Evolutionary conservation across 2,329 filamentous ascomycete genomes (phyloP).

Genomic region (Xylariaceae sp.): DNA sequence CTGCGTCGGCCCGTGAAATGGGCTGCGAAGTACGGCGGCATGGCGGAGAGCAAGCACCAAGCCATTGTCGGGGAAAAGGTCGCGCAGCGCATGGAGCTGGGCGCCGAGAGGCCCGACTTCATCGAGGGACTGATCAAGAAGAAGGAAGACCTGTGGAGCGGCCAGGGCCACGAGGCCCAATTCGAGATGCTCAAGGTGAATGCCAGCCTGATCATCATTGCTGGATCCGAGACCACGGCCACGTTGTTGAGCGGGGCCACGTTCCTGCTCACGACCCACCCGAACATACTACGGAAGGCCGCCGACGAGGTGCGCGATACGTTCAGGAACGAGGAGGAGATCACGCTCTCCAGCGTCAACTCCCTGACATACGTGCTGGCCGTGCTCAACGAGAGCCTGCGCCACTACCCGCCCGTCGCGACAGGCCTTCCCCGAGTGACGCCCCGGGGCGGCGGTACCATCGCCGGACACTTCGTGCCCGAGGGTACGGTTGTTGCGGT

Average conservation of each 20-base stretch:
- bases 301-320: conserved; percentile 32
- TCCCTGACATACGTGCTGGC: conserved; percentile 36
- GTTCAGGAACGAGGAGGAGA: conserved; percentile 33
- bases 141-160: conserved; percentile 16
- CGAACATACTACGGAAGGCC: conserved; percentile 24
- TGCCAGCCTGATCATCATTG: conserved; percentile 31
- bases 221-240: conserved; percentile 47
- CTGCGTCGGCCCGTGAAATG: conserved; percentile 2
- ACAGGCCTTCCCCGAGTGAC: conserved; percentile 18
- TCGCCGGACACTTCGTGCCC: conserved; percentile 20
- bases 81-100: conserved; percentile 17
- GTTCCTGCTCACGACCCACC: conserved; percentile 35
- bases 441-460: conserved; percentile 12
- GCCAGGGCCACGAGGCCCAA: conserved; percentile 9
- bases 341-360: conserved; percentile 28
- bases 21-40: not conserved
- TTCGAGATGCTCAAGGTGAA: conserved; percentile 10
- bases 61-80: conserved; percentile 16
- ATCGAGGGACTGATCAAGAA: conserved; percentile 25
- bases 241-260: conserved; percentile 35
- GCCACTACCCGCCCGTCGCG: conserved; percentile 33
- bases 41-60: conserved; percentile 9
- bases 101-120: conserved; percentile 22
- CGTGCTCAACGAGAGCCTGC: conserved; percentile 36
- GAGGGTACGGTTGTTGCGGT: conserved; percentile 28